Evolutionary conservation across 768 basidiomycete genomes (phyloP), one percentile per base, ranked within the genome.

Genomic region (Rhizopogon roseolus): DNA sequence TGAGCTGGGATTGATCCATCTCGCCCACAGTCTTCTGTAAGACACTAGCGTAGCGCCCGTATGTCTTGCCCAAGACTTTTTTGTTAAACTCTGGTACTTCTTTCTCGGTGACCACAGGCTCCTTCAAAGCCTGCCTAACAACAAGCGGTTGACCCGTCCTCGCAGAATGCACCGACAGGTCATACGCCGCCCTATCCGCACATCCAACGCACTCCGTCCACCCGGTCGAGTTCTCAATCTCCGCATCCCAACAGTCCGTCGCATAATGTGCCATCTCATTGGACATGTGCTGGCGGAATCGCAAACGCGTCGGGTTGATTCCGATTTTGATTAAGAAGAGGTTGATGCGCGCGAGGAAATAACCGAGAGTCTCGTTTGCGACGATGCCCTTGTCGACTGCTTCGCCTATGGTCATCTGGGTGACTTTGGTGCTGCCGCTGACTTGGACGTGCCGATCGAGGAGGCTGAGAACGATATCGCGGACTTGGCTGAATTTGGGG

Each of bases 181-280:
- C 97, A 71, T 98, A 98, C 48, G 97, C 96, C 1, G 94, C 92
- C 44, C 97, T 88, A 71, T 99, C 97, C 36, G 97, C 97, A 73
- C 97, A 99, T 8, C 97, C 97, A 52, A 98, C 95, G 69, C 97
- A 99, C 74, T 99, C 97, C 50, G 93, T 96, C 97, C 97, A 99
- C 42, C 88, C 68, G 16, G 57, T 57, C 46, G 91, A 89, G 51
- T 91, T 93, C 57, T 93, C 81, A 59, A 98, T 98, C 75, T 99
- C 97, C 41, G 95, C 97, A 66, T 99, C 97, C 97, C 97, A 99
- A 71, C 97, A 99, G 73, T 98, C 96, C 38, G 93, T 83, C 52
- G 97, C 96, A 69, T 99, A 99, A 70, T 98, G 97, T 1, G 97
- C 97, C 96, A 98, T 98, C 77, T 98, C 97, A 73, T 98, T 99